Evolutionary conservation across 2,329 filamentous ascomycete genomes (phyloP).

Genomic region (Exophiala spinifera): DNA sequence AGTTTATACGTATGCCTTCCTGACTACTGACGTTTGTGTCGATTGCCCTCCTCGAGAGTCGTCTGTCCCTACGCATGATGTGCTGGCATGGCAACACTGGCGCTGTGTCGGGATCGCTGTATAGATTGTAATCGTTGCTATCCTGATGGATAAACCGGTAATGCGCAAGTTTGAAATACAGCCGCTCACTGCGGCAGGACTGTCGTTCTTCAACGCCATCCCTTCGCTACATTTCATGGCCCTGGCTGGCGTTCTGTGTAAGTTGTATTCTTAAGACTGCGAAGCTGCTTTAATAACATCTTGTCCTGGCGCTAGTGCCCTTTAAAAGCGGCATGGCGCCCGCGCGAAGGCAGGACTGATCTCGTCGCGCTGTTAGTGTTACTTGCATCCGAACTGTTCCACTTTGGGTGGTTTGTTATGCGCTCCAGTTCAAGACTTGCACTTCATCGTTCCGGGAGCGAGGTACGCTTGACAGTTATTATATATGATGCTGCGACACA

Average conservation of each 20-base stretch:
- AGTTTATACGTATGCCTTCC: constrained; percentile 27
- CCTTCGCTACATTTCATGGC: constrained; percentile 27
- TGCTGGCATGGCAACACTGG: no score
- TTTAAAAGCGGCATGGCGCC: neutral
- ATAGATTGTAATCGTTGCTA: no score
- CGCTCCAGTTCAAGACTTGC: neutral
- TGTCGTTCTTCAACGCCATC: constrained; percentile 29
- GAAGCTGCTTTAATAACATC: neutral
- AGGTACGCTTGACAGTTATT: neutral
- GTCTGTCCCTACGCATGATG: no score
- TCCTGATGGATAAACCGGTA: neutral
- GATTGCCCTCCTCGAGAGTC: no score
- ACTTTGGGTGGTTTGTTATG: constrained; percentile 20
- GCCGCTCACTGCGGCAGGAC: constrained; percentile 25
- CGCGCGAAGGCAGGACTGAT: neutral
- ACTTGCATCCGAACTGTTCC: constrained; percentile 6
- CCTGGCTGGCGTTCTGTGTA: constrained; percentile 26
- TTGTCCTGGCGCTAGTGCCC: neutral
- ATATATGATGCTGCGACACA: neutral
- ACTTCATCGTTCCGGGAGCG: neutral
- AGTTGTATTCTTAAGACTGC: no score
- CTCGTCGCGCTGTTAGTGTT: neutral
- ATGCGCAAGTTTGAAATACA: constrained; percentile 27
- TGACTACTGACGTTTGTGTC: no score
- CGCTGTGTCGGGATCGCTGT: no score